phyloP scores from a whole-genome alignment of 257 asterid species.

The Datura wrightii region DNA sequence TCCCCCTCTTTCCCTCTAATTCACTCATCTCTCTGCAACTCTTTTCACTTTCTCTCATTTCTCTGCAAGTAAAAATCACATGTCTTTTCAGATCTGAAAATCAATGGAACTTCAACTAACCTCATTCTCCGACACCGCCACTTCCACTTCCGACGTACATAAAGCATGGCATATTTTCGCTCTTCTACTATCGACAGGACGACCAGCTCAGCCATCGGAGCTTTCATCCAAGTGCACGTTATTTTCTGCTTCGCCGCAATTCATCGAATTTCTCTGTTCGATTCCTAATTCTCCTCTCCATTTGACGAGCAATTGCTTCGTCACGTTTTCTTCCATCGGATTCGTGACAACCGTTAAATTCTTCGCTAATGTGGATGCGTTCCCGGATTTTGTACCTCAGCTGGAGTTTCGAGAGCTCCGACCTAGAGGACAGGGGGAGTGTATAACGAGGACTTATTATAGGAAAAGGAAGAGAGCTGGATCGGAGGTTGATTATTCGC shows the following conservation, averaged over 20 bases:
- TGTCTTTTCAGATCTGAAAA: conserved; percentile 47
- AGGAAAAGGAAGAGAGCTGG: conserved; percentile 61
- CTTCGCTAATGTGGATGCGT: conserved; percentile 38
- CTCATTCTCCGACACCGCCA: conserved; percentile 34
- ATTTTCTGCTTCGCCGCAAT: conserved; percentile 46
- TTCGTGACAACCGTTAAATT: conserved; percentile 45
- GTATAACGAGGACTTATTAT: conserved; percentile 43
- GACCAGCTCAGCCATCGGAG: conserved; percentile 56
- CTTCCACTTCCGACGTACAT: conserved; percentile 45
- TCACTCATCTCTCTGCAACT: background rate
- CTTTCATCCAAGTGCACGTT: conserved; percentile 48
- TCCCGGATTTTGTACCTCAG: conserved; percentile 35
- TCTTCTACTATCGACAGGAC: conserved; percentile 51
- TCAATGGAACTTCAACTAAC: conserved; percentile 43
- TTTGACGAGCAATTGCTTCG: conserved; percentile 45
- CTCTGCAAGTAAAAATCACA: conserved; percentile 3
- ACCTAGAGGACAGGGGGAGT: conserved; percentile 28
- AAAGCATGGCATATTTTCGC: conserved; percentile 72
- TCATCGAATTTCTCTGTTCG: conserved; percentile 61
- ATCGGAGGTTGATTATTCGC: conserved; percentile 40
- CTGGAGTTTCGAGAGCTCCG: conserved; percentile 25
- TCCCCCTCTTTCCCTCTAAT: background rate
- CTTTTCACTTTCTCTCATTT: background rate
- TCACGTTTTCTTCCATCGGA: conserved; percentile 64
- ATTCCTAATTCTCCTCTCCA: conserved; percentile 70